Evolutionary conservation across 2,329 filamentous ascomycete species (phyloP).

Genomic region (Ceratocystis papillata): DNA sequence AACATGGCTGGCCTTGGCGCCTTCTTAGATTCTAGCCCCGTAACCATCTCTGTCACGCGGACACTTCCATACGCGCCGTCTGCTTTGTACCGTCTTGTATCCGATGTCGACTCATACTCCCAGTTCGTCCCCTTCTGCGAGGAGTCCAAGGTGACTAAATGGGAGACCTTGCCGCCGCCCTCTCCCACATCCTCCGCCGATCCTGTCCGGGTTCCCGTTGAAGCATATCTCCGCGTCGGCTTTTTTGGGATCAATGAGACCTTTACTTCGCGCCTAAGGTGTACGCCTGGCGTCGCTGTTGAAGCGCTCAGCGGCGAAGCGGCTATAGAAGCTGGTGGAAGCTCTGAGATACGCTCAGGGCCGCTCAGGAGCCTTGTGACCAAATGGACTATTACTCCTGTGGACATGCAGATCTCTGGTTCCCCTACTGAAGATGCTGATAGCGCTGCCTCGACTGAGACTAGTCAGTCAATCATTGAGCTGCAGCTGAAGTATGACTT

Average conservation of each 20-base stretch:
- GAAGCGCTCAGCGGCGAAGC: conserved; percentile 62
- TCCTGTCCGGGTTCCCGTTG: conserved; percentile 51
- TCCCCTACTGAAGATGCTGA: conserved; percentile 30
- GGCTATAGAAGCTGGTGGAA: conserved; percentile 33
- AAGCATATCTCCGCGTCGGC: conserved; percentile 71
- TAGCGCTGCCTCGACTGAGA: conserved; percentile 26
- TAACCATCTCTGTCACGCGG: conserved; percentile 58
- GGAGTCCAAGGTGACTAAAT: conserved; percentile 63
- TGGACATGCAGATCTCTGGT: conserved; percentile 30
- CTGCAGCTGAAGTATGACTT: conserved; percentile 75
- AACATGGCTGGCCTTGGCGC: conserved; percentile 28
- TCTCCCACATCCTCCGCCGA: conserved; percentile 27
- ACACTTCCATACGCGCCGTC: conserved; percentile 62
- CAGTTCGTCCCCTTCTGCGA: conserved; percentile 88
- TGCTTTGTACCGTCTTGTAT: conserved; percentile 72
- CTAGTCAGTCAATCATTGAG: conserved; percentile 53
- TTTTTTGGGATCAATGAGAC: conserved; percentile 75
- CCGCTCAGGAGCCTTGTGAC: conserved; percentile 61
- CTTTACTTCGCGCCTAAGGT: conserved; percentile 71
- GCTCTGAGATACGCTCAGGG: conserved; percentile 30
- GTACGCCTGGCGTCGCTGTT: conserved; percentile 59
- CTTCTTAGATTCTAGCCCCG: conserved; percentile 37
- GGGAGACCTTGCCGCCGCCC: conserved; percentile 34
- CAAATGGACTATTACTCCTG: conserved; percentile 53
- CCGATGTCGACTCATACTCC: conserved; percentile 76